Percentiles rank a stretch among this genome's conserved stretches.
Conservation (phyloP, 768 basidiomycete species). For the Lactifluus subvellereus region DNA sequence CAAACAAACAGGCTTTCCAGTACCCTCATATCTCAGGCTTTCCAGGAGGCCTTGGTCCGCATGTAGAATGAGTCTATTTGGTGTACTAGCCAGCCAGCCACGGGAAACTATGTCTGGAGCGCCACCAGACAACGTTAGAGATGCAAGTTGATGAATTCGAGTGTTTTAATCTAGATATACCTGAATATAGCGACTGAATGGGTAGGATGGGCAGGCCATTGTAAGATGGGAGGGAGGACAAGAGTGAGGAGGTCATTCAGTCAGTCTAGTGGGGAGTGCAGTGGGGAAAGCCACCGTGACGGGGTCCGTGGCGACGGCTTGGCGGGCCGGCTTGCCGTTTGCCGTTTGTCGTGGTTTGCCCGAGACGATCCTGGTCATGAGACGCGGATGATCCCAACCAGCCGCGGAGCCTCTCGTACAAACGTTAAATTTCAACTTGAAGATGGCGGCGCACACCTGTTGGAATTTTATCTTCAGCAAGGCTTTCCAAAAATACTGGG, state of each 20-base stretch:
- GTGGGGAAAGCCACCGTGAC: too few species aligned
- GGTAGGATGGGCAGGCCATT: conserved; percentile 44
- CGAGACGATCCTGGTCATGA: background rate
- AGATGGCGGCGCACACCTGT: background rate
- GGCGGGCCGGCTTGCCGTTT: background rate
- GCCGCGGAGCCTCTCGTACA: background rate
- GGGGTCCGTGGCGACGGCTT: background rate
- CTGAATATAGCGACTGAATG: conserved; percentile 80
- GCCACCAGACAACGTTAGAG: conserved; percentile 88
- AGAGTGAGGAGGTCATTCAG: background rate
- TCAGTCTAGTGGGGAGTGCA: background rate
- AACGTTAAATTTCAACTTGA: background rate
- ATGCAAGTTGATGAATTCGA: conserved; percentile 80
- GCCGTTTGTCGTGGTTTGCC: too few species aligned
- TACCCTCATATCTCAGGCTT: conserved; percentile 54
- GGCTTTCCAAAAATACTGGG: background rate
- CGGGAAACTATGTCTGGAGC: conserved; percentile 46
- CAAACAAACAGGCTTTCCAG: conserved; percentile 69
- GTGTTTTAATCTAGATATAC: conserved; percentile 74
- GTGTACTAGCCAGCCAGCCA: conserved; percentile 43
- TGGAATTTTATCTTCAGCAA: background rate
- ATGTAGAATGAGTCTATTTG: conserved; percentile 54
- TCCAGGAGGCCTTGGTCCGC: conserved; percentile 52
- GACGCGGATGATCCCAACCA: background rate
- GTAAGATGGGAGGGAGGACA: conserved; percentile 41